Evolutionary conservation across 2,329 filamentous ascomycete species (phyloP).

Genomic region (Drechslerella coelobrocha): DNA sequence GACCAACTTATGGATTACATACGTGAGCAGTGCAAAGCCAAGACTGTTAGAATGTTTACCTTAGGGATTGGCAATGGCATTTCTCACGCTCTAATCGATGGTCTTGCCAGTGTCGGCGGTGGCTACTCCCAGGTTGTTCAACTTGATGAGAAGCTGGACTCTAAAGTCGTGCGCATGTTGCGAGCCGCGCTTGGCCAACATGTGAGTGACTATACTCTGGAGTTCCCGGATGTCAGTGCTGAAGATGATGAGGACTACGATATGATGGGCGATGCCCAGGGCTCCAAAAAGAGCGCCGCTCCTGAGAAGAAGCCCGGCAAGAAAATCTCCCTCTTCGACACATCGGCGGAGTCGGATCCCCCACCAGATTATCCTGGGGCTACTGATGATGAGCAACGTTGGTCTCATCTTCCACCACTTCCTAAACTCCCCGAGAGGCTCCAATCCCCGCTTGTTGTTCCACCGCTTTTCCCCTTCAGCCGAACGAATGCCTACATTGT

Average conservation of each 20-base stretch:
- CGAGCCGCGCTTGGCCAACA: conserved; percentile 73
- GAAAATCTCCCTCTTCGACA: conserved; percentile 69
- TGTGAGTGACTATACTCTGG: conserved; percentile 61
- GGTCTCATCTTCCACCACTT: conserved; percentile 58
- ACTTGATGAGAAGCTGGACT: conserved; percentile 70
- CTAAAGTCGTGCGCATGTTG: conserved; percentile 75
- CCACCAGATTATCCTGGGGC: conserved; percentile 52
- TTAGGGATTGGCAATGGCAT: conserved; percentile 65
- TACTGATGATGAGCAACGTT: conserved; percentile 28
- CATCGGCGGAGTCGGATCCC: conserved; percentile 60
- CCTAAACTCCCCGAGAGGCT: conserved; percentile 65
- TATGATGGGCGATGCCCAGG: conserved; percentile 51
- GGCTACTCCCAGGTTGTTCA: conserved; percentile 70
- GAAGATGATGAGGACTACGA: conserved; percentile 57
- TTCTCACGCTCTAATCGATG: conserved; percentile 65
- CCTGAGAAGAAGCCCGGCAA: conserved; percentile 55
- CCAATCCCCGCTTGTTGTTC: conserved; percentile 70
- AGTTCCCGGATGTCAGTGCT: conserved; percentile 17
- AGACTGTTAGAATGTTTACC: conserved; percentile 63
- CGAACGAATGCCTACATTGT: conserved; percentile 72
- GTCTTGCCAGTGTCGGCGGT: conserved; percentile 64
- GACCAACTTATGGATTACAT: conserved; percentile 61
- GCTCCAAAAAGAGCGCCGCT: conserved; percentile 18
- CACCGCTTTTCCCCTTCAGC: conserved; percentile 71
- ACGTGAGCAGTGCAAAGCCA: conserved; percentile 56